phyloP scores from a whole-genome alignment of 768 basidiomycete genomes.

The Boletus bicolor region DNA sequence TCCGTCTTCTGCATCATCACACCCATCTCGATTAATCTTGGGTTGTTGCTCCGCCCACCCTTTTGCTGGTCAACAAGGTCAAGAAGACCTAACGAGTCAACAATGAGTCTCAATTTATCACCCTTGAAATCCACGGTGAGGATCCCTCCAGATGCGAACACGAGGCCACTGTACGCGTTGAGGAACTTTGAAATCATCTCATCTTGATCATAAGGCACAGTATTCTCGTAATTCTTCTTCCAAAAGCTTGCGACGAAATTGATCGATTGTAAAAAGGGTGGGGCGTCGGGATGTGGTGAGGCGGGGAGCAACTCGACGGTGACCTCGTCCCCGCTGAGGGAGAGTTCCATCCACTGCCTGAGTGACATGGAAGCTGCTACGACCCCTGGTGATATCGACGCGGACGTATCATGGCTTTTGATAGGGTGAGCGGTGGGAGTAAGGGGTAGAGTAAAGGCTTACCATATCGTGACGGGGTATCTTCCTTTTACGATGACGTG shows the following conservation, averaged over 20 bases:
- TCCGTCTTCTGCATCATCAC: constrained; percentile 92
- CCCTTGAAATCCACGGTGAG: constrained; percentile 89
- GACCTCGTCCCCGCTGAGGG: constrained; percentile 71
- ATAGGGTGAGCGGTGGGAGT: constrained; percentile 27
- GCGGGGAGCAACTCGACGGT: constrained; percentile 57
- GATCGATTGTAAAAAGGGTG: constrained; percentile 69
- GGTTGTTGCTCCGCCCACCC: constrained; percentile 34
- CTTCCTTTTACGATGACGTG: constrained; percentile 74
- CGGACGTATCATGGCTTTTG: constrained; percentile 73
- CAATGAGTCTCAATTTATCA: constrained; percentile 68
- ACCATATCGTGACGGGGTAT: constrained; percentile 76
- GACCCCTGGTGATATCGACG: constrained; percentile 59
- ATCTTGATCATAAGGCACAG: constrained; percentile 80
- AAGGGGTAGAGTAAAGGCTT: constrained; percentile 19
- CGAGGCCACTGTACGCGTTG: constrained; percentile 66
- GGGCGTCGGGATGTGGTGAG: constrained; percentile 49
- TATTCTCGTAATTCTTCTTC: constrained; percentile 48
- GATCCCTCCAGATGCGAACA: constrained; percentile 66
- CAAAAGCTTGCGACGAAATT: constrained; percentile 78
- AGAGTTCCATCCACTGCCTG: constrained; percentile 88
- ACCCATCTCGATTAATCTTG: constrained; percentile 48
- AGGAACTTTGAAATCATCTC: constrained; percentile 77
- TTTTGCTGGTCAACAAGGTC: constrained; percentile 65
- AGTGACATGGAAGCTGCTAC: constrained; percentile 79
- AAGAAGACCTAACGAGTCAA: constrained; percentile 57